Conservation (phyloP, 163 green algal genomes). For the Trebouxia gelatinosa region DNA sequence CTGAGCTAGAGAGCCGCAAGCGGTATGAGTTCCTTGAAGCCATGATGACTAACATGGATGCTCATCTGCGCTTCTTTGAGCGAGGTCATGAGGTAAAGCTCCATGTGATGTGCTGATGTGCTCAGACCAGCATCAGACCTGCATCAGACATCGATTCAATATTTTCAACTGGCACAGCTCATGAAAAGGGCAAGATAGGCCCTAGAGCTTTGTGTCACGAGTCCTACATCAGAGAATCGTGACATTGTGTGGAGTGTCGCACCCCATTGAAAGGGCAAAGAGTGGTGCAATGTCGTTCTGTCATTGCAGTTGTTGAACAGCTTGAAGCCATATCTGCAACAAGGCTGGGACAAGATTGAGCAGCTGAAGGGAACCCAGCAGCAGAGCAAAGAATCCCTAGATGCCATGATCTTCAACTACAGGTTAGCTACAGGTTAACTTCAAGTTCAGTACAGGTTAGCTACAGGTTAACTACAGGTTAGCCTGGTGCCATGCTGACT, state of each 20-base stretch:
- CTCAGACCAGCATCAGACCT: neutral
- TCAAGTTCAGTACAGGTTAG: neutral
- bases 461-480: neutral
- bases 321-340: constrained; percentile 46
- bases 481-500: too few relatives aligned
- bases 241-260: neutral
- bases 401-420: too few relatives aligned
- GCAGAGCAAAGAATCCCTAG: too few relatives aligned
- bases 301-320: constrained; percentile 29
- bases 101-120: neutral
- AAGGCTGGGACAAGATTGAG: constrained; percentile 32
- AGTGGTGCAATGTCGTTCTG: neutral
- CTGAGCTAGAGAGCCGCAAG: constrained; percentile 45
- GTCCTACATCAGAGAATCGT: too few relatives aligned
- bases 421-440: neutral
- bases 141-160: neutral
- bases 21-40: constrained; percentile 57
- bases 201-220: neutral
- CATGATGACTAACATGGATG: constrained; percentile 52
- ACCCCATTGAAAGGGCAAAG: neutral
- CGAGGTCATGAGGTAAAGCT: constrained; percentile 37
- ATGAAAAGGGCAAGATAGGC: neutral
- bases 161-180: neutral
- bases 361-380: too few relatives aligned
- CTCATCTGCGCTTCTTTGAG: constrained; percentile 60